Evolutionary conservation across 1,284 basidiomycete species (phyloP).

Genomic region (Mycena sp.): DNA sequence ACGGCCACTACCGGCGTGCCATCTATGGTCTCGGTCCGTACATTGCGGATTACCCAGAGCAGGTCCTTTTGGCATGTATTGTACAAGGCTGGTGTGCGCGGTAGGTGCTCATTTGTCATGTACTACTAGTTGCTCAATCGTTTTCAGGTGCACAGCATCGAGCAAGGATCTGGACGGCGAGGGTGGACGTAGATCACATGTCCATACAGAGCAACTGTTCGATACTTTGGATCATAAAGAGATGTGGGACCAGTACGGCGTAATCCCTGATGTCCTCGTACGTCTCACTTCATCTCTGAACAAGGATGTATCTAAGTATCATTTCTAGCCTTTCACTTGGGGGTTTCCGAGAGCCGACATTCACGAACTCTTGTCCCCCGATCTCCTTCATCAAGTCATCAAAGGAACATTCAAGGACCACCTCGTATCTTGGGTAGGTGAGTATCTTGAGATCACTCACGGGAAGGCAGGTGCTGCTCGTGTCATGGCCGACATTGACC

Average conservation of each 20-base stretch:
- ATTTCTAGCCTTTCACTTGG: too few relatives aligned
- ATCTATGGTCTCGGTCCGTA: too few relatives aligned
- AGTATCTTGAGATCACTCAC: conserved; percentile 17
- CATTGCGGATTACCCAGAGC: too few relatives aligned
- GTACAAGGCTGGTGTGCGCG: too few relatives aligned
- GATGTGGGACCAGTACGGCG: conserved; percentile 43
- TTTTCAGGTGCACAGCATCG: too few relatives aligned
- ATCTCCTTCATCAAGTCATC: too few relatives aligned
- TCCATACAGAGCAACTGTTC: conserved; percentile 37
- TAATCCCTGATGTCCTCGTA: conserved; percentile 29
- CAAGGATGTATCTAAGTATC: conserved; percentile 8
- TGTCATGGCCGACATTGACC: conserved; percentile 36
- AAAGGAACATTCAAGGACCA: conserved; percentile 54
- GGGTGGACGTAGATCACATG: conserved; percentile 29
- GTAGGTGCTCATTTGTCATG: too few relatives aligned
- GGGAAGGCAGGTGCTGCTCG: neutral
- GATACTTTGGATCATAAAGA: conserved; percentile 16
- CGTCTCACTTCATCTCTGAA: conserved; percentile 36
- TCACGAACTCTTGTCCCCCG: too few relatives aligned
- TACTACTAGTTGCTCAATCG: too few relatives aligned
- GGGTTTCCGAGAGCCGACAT: too few relatives aligned
- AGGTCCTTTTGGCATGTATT: too few relatives aligned
- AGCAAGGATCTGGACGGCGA: conserved; percentile 36
- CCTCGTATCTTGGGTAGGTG: conserved; percentile 40
- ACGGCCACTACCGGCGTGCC: conserved; percentile 41